These are phyloP conservation scores for Colletotrichum cereale DNA, from an alignment of 2,329 filamentous ascomycete genomes.

Conservation along the genomic window DNA sequence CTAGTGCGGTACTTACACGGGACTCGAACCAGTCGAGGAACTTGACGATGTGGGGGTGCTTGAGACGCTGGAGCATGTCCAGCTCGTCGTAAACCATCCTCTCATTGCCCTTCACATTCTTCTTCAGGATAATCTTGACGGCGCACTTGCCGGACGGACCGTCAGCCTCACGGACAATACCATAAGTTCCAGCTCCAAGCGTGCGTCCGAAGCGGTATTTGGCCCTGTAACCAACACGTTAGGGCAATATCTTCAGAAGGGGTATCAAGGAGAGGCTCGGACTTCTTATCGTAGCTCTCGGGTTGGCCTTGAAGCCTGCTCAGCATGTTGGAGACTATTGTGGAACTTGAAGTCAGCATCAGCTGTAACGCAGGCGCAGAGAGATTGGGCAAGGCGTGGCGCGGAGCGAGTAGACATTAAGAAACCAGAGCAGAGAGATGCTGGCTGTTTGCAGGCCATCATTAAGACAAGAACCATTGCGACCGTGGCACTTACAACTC, in stretches of 20 bases:
- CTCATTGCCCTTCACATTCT: slow-evolving; percentile 98
- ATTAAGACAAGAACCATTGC: background rate
- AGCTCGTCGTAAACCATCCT: slow-evolving; percentile 99
- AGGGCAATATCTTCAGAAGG: slow-evolving; percentile 36
- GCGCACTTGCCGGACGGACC: slow-evolving; percentile 87
- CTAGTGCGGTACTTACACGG: slow-evolving; percentile 70
- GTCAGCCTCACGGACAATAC: slow-evolving; percentile 96
- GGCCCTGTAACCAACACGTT: slow-evolving; percentile 64
- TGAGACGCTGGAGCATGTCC: slow-evolving; percentile 88
- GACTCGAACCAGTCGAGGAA: slow-evolving; percentile 99
- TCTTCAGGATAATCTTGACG: slow-evolving; percentile 99
- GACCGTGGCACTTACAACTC: slow-evolving; percentile 53
- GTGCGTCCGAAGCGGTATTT: slow-evolving; percentile 95
- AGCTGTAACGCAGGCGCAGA: background rate
- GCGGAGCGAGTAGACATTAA: background rate
- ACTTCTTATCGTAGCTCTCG: slow-evolving; percentile 99
- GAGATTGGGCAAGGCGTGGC: background rate
- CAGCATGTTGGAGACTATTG: slow-evolving; percentile 85
- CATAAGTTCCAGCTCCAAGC: slow-evolving; percentile 96
- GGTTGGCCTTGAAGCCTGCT: slow-evolving; percentile 97
- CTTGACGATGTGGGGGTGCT: slow-evolving; percentile 95
- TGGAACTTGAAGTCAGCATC: slow-evolving; percentile 44
- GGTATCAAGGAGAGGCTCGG: slow-evolving; percentile 49
- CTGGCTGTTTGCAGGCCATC: background rate
- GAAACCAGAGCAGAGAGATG: background rate